These are phyloP conservation scores for Oidiodendron maius DNA, from an alignment of 495 filamentous ascomycete species.

Conservation along the genomic window DNA sequence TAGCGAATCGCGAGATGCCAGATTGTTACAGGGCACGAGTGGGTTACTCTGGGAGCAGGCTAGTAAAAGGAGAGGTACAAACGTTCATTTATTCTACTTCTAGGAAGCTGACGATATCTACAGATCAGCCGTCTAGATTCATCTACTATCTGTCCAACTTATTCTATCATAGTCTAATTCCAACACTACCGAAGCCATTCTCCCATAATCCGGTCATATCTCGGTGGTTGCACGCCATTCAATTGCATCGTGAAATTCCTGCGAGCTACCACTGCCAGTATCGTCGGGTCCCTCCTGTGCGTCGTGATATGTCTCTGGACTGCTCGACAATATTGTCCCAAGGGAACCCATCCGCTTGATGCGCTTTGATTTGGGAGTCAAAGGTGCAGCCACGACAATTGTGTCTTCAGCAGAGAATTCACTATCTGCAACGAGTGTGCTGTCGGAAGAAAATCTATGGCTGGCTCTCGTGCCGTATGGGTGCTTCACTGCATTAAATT, in stretches of 20 bases:
- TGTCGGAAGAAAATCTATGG: background rate
- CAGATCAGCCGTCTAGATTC: too few species aligned
- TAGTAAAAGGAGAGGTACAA: background rate
- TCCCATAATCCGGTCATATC: too few species aligned
- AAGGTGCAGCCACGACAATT: slow-evolving; percentile 5
- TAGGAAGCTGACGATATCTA: background rate
- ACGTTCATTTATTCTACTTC: background rate
- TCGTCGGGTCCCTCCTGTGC: background rate
- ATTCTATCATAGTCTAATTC: too few species aligned
- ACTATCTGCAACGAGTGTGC: slow-evolving; percentile 9
- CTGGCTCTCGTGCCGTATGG: slow-evolving; percentile 11
- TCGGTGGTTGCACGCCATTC: too few species aligned
- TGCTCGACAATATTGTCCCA: slow-evolving; percentile 14
- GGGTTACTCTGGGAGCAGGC: background rate
- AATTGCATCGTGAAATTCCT: background rate
- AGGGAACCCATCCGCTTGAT: slow-evolving; percentile 14
- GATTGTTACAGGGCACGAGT: background rate
- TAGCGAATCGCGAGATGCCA: background rate
- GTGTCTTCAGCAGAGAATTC: slow-evolving; percentile 6
- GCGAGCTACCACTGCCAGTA: background rate
- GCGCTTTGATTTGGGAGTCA: slow-evolving; percentile 5
- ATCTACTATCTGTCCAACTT: too few species aligned
- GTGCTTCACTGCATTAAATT: slow-evolving; percentile 4
- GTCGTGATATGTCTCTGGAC: background rate
- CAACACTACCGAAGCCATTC: too few species aligned